phyloP scores from a whole-genome alignment of 176 grass and related monocot species.

The Typha latifolia region DNA sequence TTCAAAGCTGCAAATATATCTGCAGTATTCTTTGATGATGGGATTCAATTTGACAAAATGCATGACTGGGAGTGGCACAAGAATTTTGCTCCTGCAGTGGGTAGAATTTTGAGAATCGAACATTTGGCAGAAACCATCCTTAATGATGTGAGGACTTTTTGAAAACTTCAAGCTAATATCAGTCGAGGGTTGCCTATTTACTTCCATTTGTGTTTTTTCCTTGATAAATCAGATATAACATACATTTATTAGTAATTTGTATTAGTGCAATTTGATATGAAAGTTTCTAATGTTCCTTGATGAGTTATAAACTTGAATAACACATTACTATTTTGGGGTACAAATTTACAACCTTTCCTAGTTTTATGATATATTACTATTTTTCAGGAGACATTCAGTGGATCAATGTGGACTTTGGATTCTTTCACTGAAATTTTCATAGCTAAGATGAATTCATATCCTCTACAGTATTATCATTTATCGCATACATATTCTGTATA shows the following conservation, averaged over 20 bases:
- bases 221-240: neutral
- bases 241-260: too few relatives aligned
- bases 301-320: too few relatives aligned
- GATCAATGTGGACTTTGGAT: constrained; percentile 69
- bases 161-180: neutral
- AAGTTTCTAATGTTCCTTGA: too few relatives aligned
- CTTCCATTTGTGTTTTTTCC: neutral
- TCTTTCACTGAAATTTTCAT: constrained; percentile 66
- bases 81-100: constrained; percentile 52
- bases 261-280: too few relatives aligned
- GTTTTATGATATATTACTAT: neutral
- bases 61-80: constrained; percentile 58
- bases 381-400: constrained; percentile 57
- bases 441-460: constrained; percentile 89
- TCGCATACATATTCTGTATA: neutral
- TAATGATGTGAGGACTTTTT: constrained; percentile 61
- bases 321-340: too few relatives aligned
- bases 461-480: constrained; percentile 25
- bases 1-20: constrained; percentile 81
- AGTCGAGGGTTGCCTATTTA: neutral
- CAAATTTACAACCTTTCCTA: too few relatives aligned
- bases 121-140: constrained; percentile 79
- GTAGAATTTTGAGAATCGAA: constrained; percentile 78
- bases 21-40: constrained; percentile 62
- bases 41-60: constrained; percentile 72